Percentiles rank a stretch among this genome's conserved stretches.
Evolutionary conservation across 306 rosid species (phyloP).

Genomic region (Malus sylvestris): DNA sequence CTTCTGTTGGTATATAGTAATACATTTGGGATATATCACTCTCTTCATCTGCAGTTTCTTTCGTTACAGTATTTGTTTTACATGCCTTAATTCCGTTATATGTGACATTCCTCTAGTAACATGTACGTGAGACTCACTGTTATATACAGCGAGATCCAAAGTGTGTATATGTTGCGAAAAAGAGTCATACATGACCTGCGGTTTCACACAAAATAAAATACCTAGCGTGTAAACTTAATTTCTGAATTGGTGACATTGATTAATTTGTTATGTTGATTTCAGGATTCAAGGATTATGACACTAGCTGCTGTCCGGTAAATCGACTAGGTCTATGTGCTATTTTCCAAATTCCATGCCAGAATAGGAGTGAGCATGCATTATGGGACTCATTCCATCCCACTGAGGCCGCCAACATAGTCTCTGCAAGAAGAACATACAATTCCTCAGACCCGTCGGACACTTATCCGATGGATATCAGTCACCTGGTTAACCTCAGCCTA

Average conservation of each 20-base stretch:
- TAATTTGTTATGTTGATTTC: not conserved
- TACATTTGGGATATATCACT: not conserved
- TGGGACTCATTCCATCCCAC: conserved; percentile 48
- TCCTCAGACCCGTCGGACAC: not conserved
- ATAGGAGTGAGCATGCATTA: conserved; percentile 39
- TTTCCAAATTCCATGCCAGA: conserved; percentile 21
- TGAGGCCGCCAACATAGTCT: conserved; percentile 19
- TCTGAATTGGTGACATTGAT: not conserved
- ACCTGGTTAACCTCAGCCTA: conserved; percentile 3
- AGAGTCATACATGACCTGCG: not conserved
- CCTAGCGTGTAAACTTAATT: not conserved
- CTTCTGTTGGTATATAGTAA: not conserved
- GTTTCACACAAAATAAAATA: not conserved
- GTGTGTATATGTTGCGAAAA: too few relatives aligned
- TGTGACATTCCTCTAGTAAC: not conserved
- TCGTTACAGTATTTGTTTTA: too few relatives aligned
- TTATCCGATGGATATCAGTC: conserved; percentile 17
- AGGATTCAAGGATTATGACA: conserved; percentile 24
- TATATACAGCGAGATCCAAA: not conserved
- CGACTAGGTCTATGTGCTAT: conserved; percentile 25
- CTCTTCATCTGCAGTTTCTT: not conserved
- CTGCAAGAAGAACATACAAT: conserved; percentile 12
- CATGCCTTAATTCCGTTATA: not conserved
- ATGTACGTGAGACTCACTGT: not conserved
- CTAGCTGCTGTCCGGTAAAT: conserved; percentile 28